Base-by-base conservation (phyloP, 2,329 filamentous ascomycete species). In the Fusarium devonianum region DNA sequence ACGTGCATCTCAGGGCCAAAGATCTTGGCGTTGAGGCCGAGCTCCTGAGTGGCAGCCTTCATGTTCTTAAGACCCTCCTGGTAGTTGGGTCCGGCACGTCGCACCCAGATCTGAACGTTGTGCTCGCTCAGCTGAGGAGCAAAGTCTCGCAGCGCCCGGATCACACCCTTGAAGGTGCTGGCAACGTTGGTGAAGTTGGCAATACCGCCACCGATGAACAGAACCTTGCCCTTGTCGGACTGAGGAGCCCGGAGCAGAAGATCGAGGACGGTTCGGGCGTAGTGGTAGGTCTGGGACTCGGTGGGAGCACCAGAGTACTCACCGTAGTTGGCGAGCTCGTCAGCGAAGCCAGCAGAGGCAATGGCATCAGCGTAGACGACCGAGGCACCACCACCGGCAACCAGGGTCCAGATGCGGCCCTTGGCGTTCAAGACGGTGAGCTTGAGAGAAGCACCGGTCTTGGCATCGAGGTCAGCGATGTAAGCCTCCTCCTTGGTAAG, bases 131-230 rank as follows among this genome's bases (percentile, higher is more conserved):
- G 85, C 60, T 88, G 82, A 58, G 86, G 86, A 53, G 92, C 84
- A 66, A 93, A 92, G 78, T 97, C 94, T 63, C 93, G 87, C 62
- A 99, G 85, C 53, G 94, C 94, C 66, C 91, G 89, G 74, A 99
- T 99, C 75, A 99, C 93, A 81, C 94, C 94, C 86, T 99, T 99
- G 89, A 99, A 99, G 60, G 94, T 99, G 67, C 89, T 94, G 54
- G 94, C 94, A 45, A 99, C 94, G 79, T 97, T 99, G 83, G 94
- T 99, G 82, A 99, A 99, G 88, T 99, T 99, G 83, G 94, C 94
- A 84, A 99, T 99, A 84, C 94, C 94, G 80, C 94, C 94, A 76
- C 94, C 94, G 65, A 99, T 97, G 85, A 99, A 99, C 62, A 99
- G 88, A 43, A 99, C 91, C 85, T 97, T 99, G 81, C 94, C 94